Base-by-base conservation (phyloP, 805 yeast species). In the Saccharomycopsis fodiens region DNA sequence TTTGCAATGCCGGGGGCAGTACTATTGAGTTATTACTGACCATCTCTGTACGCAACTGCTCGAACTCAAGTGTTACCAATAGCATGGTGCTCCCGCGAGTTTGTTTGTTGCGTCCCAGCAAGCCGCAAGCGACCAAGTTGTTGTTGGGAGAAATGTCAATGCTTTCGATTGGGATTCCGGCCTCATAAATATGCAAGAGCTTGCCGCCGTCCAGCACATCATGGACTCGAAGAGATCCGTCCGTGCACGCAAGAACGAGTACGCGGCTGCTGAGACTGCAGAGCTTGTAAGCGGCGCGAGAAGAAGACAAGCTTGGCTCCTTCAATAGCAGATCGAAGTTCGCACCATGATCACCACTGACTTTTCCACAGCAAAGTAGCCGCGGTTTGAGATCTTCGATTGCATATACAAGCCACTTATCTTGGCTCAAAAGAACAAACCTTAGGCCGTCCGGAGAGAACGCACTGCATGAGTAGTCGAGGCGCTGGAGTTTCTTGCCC, bases 111-210 rank as follows among this genome's bases (percentile, higher is more conserved):
- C 79, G 75, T 0, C 95, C 91, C 0, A 89, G 83, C 21, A 89
- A 78, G 1, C 95, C 93, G 52, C 86, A 75, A 3, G 91, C 93
- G 10, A 88, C 67, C 20, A 79, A 64, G 16, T 72, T 65, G 22
- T 83, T 86, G 52, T 73, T 68, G 0, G 78, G 74, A 5, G 91
- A 75, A 1, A 87, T 67, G 25, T 85, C 82, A 38, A 86, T 69
- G 56, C 95, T 86, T 42, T 94, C 63, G 32, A 89, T 82, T 1
- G 89, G 88, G 57, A 85, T 83, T 45, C 73, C 75, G 8, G 87
- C 80, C 27, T 74, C 65, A 56, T 85, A 79, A 0, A 83, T 73
- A 61, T 82, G 85, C 1, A 87, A 66, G 0, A 82, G 76, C 48
- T 68, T 67, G 3, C 95, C 95, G 10, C 59, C 53, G 32, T 67